Evolutionary conservation across 331 rosid species (phyloP).

Genomic region (Dryas integrifolia): DNA sequence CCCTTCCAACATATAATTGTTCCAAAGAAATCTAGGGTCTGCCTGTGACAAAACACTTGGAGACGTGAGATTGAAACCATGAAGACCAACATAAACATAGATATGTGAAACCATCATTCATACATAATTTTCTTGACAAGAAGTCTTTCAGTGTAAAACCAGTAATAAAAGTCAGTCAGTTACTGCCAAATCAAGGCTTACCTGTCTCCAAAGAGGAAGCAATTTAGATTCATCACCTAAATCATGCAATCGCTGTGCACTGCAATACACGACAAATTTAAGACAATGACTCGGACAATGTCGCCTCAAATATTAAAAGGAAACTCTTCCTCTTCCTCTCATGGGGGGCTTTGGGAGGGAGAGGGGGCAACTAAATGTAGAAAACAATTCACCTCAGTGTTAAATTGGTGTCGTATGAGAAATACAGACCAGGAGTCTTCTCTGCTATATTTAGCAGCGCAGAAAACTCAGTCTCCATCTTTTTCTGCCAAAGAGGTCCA

Average conservation of each 20-base stretch:
- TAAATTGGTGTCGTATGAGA: conserved; percentile 82
- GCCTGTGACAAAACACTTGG: conserved; percentile 56
- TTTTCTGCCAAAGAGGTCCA: conserved; percentile 59
- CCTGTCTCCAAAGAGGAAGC: conserved; percentile 99
- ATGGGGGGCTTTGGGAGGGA: neutral
- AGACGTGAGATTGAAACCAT: conserved; percentile 28
- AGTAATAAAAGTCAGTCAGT: conserved; percentile 8
- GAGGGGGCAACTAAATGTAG: neutral
- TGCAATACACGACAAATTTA: conserved; percentile 35
- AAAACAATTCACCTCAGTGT: conserved; percentile 75
- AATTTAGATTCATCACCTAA: conserved; percentile 77
- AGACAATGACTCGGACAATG: neutral
- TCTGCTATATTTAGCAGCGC: conserved; percentile 71
- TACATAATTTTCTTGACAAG: neutral
- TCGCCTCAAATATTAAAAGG: conserved; percentile 5
- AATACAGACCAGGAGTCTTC: conserved; percentile 80
- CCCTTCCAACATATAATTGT: conserved; percentile 84
- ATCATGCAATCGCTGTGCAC: conserved; percentile 71
- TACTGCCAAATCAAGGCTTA: conserved; percentile 16
- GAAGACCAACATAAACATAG: conserved; percentile 26
- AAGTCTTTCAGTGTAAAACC: neutral
- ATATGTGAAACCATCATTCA: conserved; percentile 12
- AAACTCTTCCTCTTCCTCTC: neutral
- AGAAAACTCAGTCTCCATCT: conserved; percentile 77
- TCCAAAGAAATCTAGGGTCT: conserved; percentile 96